phyloP scores from a whole-genome alignment of 441 rosid genomes.

The Breynia disticha region DNA sequence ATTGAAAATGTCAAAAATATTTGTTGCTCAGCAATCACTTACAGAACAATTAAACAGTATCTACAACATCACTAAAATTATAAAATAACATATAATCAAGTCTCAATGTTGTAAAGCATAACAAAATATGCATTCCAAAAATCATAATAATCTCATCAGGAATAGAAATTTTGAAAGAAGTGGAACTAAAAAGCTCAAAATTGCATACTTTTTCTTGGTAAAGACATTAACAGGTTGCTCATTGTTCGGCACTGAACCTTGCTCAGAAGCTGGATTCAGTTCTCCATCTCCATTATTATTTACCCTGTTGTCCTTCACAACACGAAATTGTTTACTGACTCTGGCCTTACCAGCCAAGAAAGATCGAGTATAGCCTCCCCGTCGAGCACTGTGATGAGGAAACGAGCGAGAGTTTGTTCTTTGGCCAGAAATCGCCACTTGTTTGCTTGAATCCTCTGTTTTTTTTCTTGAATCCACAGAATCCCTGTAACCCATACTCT shows the following conservation, averaged over 20 bases:
- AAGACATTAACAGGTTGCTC: conserved; percentile 22
- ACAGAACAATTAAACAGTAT: too few relatives aligned
- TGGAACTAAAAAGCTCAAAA: conserved; percentile 5
- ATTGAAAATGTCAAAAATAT: background rate
- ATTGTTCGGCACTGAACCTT: conserved; percentile 25
- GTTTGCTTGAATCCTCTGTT: too few relatives aligned
- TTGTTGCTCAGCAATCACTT: conserved; percentile 1
- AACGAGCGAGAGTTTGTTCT: conserved; percentile 26
- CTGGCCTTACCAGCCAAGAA: conserved; percentile 49
- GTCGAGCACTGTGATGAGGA: conserved; percentile 36
- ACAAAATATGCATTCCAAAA: too few relatives aligned
- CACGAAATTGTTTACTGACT: conserved; percentile 61
- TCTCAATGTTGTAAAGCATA: too few relatives aligned
- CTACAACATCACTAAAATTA: too few relatives aligned
- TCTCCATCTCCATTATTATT: conserved; percentile 35
- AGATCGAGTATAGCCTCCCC: conserved; percentile 40
- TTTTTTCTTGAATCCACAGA: conserved; percentile 33
- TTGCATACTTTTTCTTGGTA: conserved; percentile 44
- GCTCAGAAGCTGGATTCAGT: conserved; percentile 28
- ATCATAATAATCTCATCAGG: too few relatives aligned
- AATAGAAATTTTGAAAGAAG: background rate
- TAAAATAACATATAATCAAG: too few relatives aligned
- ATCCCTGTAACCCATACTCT: conserved; percentile 37
- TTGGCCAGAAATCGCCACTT: conserved; percentile 33
- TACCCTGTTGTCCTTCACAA: conserved; percentile 75